Conservation (phyloP, 306 rosid species). For the Prunus persica region Prunus_persica_NCBIv2 NC_034010.1:13268001-13268500, state of each 20-base stretch:
- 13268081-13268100: conserved; percentile 36
- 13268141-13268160: conserved; percentile 41
- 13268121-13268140: conserved; percentile 42
- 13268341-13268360: neutral
- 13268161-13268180: conserved; percentile 18
- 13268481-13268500: conserved; percentile 38
- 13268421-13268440: conserved; percentile 40
- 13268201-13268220: neutral
- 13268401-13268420: conserved; percentile 32
- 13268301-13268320: no score
- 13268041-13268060: conserved; percentile 17
- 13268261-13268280: no score
- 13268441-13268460: conserved; percentile 52
- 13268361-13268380: neutral
- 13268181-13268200: neutral
- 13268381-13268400: conserved; percentile 22
- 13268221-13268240: neutral
- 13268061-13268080: conserved; percentile 33
- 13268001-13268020: neutral
- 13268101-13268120: conserved; percentile 32
- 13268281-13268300: no score
- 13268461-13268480: conserved; percentile 51
- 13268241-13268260: no score
- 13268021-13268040: neutral
- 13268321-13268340: no score